Base-by-base conservation (phyloP, 208 protist genomes). In the Trypanosoma lewisi region DNA sequence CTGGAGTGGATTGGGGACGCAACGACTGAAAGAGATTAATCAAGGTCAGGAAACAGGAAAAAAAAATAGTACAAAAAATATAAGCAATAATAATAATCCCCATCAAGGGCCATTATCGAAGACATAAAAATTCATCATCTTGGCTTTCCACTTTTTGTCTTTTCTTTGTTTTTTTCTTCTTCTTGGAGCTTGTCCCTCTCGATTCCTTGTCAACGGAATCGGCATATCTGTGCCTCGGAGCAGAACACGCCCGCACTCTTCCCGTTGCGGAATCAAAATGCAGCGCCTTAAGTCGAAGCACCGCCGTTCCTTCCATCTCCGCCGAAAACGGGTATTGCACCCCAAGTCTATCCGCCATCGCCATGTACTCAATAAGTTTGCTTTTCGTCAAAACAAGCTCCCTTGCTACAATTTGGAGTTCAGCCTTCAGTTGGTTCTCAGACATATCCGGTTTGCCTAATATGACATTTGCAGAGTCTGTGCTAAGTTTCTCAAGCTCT, bases 351-450 rank as follows among this genome's bases (percentile, higher is more conserved):
- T 95, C 89, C 2, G 81, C 77, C 69, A 93, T 73, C 1, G 86
- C 86, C 85, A 93, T 92, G 75, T 93, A 92, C 73, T 93, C 86
- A 4, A 68, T 77, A 2, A 95, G 66, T 78, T 89, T 95, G 48
- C 85, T 75, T 61, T 95, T 95, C n/a, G 71, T 78, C 23, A 84
- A 84, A 52, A 95, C 69, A 12, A 95, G 74, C 68, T 95, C 78
- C 21, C 75, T 62, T 23, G 78, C 68, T 2, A 95, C 72, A 12
- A 68, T 50, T 9, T 69, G 62, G 37, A 95, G 73, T 52, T 91
- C 85, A 25, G 69, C 70, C 14, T 92, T 33, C 23, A 64, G 55
- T 67, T 51, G 56, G 48, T 64, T 52, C 44, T 71, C 39, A 52
- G 54, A n/a, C 74, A 61, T 55, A 41, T 68, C 49, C 61, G 71